Evolutionary conservation across 371 early-diverging fungal genomes (phyloP), one percentile per base, ranked within the genome.

Genomic region (Gilbertella persicaria): DNA sequence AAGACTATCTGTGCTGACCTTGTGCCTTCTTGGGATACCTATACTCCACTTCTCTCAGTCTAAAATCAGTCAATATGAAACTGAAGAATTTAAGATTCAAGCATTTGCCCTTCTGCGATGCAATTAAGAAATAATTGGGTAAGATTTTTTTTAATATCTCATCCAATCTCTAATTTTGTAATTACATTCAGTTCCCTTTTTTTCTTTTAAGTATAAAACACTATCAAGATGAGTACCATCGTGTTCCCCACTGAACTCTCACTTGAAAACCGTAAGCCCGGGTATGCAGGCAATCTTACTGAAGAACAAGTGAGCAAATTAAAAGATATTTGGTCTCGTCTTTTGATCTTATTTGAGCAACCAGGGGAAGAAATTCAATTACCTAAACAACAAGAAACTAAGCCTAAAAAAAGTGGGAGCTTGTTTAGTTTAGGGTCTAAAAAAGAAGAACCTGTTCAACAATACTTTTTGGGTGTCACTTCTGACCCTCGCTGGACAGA

Each of bases 331-430:
- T 87, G 85, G 84, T 38, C 54, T 7, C 70, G 67, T 44, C 43
- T 85, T 13, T 58, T 81, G 17, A 60, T 64, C n/a, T 68, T 79
- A 62, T 70, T 72, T 44, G 71, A 76, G 49, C 71, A 69, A 58
- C 64, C 69, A 3, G 67, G 71, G 8, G 46, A 62, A 52, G 50
- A 28, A 25, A 55, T 40, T 23, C 62, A 42, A 50, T 41, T 24
- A 38, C 60, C 69, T 6, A 41, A 66, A 39, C 17, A 58, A 50
- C 47, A 64, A 26, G 44, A 64, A 1, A 29, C 25, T 52, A 50
- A 50, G 45, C 45, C 41, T 42, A 47, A 53, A 25, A 47, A 36
- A 20, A 54, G 47, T n/a, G 40, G 28, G 26, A 58, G 64, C 3
- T 59, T 63, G 30, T 62, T 64, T 43, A 66, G 71, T 1, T 73